These are phyloP conservation scores for Tylopilus plumbeoviolaceoides DNA, from an alignment of 768 basidiomycete genomes.

Conservation along the genomic window DNA sequence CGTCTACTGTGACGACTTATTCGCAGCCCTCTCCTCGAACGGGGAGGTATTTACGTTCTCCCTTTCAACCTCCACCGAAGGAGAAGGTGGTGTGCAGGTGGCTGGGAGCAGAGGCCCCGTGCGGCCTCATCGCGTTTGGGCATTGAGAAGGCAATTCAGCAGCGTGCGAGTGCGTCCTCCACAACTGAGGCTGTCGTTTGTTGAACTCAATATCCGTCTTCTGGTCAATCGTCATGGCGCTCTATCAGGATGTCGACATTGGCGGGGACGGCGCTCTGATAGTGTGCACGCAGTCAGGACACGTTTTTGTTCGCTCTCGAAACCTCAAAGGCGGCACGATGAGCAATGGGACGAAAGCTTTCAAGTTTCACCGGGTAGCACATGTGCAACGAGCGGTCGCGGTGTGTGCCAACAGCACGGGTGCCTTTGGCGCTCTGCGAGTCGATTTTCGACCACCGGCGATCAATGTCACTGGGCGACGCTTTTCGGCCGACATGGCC, in stretches of 20 bases:
- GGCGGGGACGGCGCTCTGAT: slow-evolving; percentile 86
- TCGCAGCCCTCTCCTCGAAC: slow-evolving; percentile 77
- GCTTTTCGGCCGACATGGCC: slow-evolving; percentile 62
- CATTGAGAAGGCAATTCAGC: slow-evolving; percentile 79
- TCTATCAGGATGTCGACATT: slow-evolving; percentile 74
- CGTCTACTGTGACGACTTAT: slow-evolving; percentile 69
- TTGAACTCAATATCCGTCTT: not conserved
- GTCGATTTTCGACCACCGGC: slow-evolving; percentile 61
- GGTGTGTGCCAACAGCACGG: slow-evolving; percentile 83
- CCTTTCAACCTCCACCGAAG: slow-evolving; percentile 35
- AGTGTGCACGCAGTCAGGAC: slow-evolving; percentile 91
- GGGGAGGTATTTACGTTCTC: slow-evolving; percentile 92
- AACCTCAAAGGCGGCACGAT: slow-evolving; percentile 30
- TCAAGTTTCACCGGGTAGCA: slow-evolving; percentile 78
- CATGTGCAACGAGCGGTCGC: slow-evolving; percentile 80
- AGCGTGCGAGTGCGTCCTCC: slow-evolving; percentile 59
- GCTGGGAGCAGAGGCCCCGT: slow-evolving; percentile 31
- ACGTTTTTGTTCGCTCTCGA: slow-evolving; percentile 82
- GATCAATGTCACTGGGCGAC: slow-evolving; percentile 53
- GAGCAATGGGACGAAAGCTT: slow-evolving; percentile 39
- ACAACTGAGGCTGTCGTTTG: not conserved
- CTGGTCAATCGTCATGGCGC: not conserved
- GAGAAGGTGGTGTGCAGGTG: slow-evolving; percentile 14
- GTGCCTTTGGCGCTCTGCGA: slow-evolving; percentile 82
- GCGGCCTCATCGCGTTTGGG: slow-evolving; percentile 90